A percentile compares a stretch with the other conserved stretches of the same genome.
Conservation (phyloP, 768 basidiomycete species). For the Pulveroboletus sp. region DNA sequence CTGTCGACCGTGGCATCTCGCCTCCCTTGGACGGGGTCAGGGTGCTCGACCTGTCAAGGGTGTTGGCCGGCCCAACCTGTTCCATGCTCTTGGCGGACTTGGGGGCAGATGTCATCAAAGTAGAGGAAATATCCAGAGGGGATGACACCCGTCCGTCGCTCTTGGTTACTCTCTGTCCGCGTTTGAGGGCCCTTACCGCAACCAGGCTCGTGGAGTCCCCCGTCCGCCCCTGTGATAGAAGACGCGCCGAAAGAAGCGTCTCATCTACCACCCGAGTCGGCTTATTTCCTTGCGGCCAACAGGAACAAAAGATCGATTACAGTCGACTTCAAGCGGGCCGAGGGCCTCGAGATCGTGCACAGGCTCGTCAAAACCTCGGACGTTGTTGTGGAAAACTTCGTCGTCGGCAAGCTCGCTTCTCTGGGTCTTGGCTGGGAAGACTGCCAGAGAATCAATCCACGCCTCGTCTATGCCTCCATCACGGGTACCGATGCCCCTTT, state of each 20-base stretch:
- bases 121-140: constrained; percentile 74
- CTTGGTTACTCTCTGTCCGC: constrained; percentile 1
- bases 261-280: constrained; percentile 82
- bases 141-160: constrained; percentile 77
- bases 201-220: constrained; percentile 63
- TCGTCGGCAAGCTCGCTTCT: constrained; percentile 77
- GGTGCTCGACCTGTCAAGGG: constrained; percentile 85
- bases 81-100: constrained; percentile 92
- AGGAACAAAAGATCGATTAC: constrained; percentile 88
- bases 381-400: constrained; percentile 85
- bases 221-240: constrained; percentile 46
- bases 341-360: constrained; percentile 71
- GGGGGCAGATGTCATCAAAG: constrained; percentile 90
- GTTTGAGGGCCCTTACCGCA: constrained; percentile 7
- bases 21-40: constrained; percentile 77
- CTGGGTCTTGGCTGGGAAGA: constrained; percentile 87
- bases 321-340: constrained; percentile 76
- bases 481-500: constrained; percentile 50
- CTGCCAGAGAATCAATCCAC: constrained; percentile 69
- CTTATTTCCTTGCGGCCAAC: constrained; percentile 88
- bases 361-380: constrained; percentile 72
- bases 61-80: constrained; percentile 88
- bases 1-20: constrained; percentile 46
- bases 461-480: constrained; percentile 83
- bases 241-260: constrained; percentile 48